Base-by-base conservation (phyloP, 768 basidiomycete genomes). In the Auriscalpium microsporum region DNA sequence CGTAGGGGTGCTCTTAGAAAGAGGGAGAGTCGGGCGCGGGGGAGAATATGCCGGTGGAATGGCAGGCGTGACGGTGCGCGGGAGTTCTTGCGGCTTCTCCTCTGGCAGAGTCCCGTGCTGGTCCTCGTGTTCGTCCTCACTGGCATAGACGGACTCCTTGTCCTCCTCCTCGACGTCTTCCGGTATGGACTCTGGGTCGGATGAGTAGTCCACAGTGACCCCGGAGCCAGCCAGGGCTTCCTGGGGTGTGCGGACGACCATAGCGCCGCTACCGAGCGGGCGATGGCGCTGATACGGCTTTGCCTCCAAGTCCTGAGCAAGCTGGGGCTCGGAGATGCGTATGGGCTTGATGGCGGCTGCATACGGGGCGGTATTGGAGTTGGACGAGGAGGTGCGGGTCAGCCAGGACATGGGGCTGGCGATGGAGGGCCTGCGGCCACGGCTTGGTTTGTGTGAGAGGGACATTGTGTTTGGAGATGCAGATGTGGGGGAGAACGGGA, bases 201-300 rank as follows among this genome's bases (percentile, higher is more conserved):
- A 57, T 28, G 19, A 6, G 34, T 16, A 51, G 5, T 59, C 52
- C 11, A 59, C 40, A n/a, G 54, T 19, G 45, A 48, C 58, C 35
- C 58, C 56, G 19, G 73, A 57, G 48, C 71, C 66, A 33, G 67
- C 72, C 34, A 92, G 72, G 19, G 89, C 89, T 54, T 92, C 90
- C 60, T 86, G 82, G 8, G 90, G 90, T 0, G 90, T 91, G 55
- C 83, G 75, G 38, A 91, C 89, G 34, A 92, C 73, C 1, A 76
- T 84, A 13, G 89, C 89, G 42, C 89, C 87, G 17, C 78, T 65
- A n/a, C 86, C 88, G 17, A 88, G 77, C 3, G 72, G 67, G 2
- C 81, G 81, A 45, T 68, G 74, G 11, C 80, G 76, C 13, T 51
- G 51, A 45, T 34, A 72, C 53, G 4, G 64, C 4, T 28, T 28